A percentile compares a stretch with the other conserved stretches of the same genome.
Conservation (phyloP, 768 basidiomycete species). For the Lactarius akahatsu region DNA sequence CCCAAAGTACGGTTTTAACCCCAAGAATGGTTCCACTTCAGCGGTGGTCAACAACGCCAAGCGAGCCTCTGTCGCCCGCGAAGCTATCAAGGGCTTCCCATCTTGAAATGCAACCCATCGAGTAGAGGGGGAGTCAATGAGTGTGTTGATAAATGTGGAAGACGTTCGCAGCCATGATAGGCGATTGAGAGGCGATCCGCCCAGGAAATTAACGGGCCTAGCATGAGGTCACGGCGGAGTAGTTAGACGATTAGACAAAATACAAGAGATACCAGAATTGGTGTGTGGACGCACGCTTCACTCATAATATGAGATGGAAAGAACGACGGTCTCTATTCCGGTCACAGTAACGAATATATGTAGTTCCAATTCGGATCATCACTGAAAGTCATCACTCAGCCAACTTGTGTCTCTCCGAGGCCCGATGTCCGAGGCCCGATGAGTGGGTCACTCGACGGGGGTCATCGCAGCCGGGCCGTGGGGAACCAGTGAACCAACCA, state of each 20-base stretch:
- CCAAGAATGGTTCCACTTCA: slow-evolving; percentile 65
- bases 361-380: not conserved
- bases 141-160: slow-evolving; percentile 69
- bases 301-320: slow-evolving; percentile 22
- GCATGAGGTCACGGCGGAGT: slow-evolving; percentile 16
- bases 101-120: slow-evolving; percentile 78
- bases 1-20: slow-evolving; percentile 65
- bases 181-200: slow-evolving; percentile 73
- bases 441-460: slow-evolving; percentile 3
- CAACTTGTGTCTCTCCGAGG: slow-evolving; percentile 1
- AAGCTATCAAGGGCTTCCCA: slow-evolving; percentile 63
- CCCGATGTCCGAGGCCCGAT: not conserved
- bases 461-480: slow-evolving; percentile 15
- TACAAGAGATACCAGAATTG: slow-evolving; percentile 16
- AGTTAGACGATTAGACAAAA: slow-evolving; percentile 13
- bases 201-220: slow-evolving; percentile 51
- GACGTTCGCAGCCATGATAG: slow-evolving; percentile 80
- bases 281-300: slow-evolving; percentile 24
- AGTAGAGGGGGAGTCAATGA: slow-evolving; percentile 57
- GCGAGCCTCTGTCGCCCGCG: slow-evolving; percentile 36
- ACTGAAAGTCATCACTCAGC: slow-evolving; percentile 9
- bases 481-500: slow-evolving; percentile 9
- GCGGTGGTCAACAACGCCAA: slow-evolving; percentile 58
- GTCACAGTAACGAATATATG: not conserved
- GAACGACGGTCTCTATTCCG: not conserved